Base-by-base conservation (phyloP, 139 green algal genomes). In the Coelastrella sp. region DNA sequence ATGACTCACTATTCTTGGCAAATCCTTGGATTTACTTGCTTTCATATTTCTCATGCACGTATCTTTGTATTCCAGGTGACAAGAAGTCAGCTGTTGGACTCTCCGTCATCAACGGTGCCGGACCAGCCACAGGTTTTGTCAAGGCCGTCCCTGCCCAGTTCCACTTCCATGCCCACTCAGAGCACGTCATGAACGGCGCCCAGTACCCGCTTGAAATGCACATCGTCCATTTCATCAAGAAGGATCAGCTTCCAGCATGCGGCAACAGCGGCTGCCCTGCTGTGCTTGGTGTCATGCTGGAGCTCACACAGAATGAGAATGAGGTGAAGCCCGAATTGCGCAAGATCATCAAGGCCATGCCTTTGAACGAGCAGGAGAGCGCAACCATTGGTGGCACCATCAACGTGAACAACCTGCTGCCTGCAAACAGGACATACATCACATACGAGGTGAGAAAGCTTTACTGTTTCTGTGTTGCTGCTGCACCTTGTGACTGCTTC, bases 121-220 rank as follows among this genome's bases (percentile, higher is more conserved):
- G 9, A 0, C 32, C 59, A 0, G 59, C 32, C 53, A 67, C 5
- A 5, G 71, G 37, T 32, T 27, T 32, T 7, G 83, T 83, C 2
- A 63, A 78, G 30, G 59, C 60, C 32, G 60, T 32, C 9, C 83
- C 83, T 30, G 72, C 79, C 3, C 83, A 87, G 59, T 87, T 87
- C 73, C 83, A 87, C 83, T 83, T 87, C 59, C 83, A 87, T 34
- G 66, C 72, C 5, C 59, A 77, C 17, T 79, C 64, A 11, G 81
- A 86, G 51, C 81, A 86, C 51, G 23, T 86, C 32, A 35, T 86
- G 37, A 15, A 27, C 19, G 81, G 81, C 13, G 68, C 50, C 11
- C 32, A 60, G 67, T 86, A 81, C 37, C 60, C 81, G 19, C 63
- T 67, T 2, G 81, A 86, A 21, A 45, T 86, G 37, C 81, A 86